phyloP scores from a whole-genome alignment of 345 rosid genomes.

The Geranium brycei region DNA sequence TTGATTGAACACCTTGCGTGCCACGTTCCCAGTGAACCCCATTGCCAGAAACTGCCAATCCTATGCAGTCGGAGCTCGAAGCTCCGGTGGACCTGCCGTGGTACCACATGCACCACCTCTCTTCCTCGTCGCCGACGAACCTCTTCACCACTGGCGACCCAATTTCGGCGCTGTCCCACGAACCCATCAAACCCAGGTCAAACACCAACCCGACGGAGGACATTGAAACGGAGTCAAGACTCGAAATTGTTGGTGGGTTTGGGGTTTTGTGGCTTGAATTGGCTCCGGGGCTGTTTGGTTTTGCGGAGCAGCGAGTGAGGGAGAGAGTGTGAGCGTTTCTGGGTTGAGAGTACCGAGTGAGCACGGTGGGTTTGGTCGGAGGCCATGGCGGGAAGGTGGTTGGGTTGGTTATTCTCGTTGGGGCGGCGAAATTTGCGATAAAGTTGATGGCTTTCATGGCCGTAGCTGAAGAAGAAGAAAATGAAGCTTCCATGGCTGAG shows the following conservation, averaged over 20 bases:
- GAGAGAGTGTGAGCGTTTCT: constrained; percentile 10
- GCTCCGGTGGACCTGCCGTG: constrained; percentile 35
- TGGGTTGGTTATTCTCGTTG: neutral
- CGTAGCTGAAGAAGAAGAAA: constrained; percentile 15
- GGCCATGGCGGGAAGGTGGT: neutral
- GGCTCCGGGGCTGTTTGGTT: constrained; percentile 16
- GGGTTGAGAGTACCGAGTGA: constrained; percentile 6
- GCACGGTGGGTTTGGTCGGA: constrained; percentile 13
- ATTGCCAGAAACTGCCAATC: constrained; percentile 65
- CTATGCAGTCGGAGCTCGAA: constrained; percentile 36
- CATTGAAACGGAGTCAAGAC: constrained; percentile 9
- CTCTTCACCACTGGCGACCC: constrained; percentile 85
- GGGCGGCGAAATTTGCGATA: constrained; percentile 15
- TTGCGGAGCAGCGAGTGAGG: constrained; percentile 39
- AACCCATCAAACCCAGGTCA: constrained; percentile 34
- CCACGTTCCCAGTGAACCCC: constrained; percentile 68
- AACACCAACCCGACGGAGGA: constrained; percentile 42
- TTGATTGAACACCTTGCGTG: constrained; percentile 8
- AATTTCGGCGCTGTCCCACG: constrained; percentile 62
- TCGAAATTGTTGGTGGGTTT: constrained; percentile 7
- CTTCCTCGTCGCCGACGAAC: constrained; percentile 63
- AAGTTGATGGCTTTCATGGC: constrained; percentile 22
- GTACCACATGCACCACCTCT: constrained; percentile 94
- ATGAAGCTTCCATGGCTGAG: constrained; percentile 3
- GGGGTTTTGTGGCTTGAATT: constrained; percentile 7